A percentile compares a stretch with the other conserved stretches of the same genome.
These are phyloP conservation scores for Vishniacozyma victoriae DNA, from an alignment of 768 basidiomycete genomes.

Conservation along the genomic window DNA sequence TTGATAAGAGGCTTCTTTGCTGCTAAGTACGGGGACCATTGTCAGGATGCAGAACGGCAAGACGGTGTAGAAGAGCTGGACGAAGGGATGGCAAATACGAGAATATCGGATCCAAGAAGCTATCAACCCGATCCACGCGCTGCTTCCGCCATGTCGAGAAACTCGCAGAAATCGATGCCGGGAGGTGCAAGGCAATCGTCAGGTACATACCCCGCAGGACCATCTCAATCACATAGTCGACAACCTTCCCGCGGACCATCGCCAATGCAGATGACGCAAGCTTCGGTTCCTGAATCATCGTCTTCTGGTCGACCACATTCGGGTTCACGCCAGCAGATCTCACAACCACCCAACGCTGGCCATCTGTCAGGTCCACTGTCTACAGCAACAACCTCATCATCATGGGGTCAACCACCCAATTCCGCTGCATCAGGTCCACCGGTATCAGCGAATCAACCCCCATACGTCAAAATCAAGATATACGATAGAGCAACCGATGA, in stretches of 20 bases:
- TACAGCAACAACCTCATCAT: constrained; percentile 6
- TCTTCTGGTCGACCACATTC: not conserved
- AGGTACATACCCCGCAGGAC: not conserved
- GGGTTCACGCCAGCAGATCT: too few relatives aligned
- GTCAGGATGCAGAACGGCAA: constrained; percentile 56
- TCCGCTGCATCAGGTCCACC: constrained; percentile 2
- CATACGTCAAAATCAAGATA: constrained; percentile 97
- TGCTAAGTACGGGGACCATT: constrained; percentile 77
- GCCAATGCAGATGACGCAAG: not conserved
- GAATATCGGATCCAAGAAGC: not conserved
- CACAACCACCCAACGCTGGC: too few relatives aligned
- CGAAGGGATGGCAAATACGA: constrained; percentile 22
- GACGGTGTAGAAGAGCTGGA: constrained; percentile 47
- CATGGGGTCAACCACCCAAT: constrained; percentile 1
- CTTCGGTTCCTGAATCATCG: not conserved
- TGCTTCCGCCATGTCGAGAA: constrained; percentile 17
- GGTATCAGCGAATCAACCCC: constrained; percentile 43
- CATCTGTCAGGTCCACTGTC: not conserved
- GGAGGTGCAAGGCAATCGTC: not conserved
- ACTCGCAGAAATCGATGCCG: constrained; percentile 8
- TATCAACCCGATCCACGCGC: constrained; percentile 7
- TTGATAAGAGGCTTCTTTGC: constrained; percentile 78
- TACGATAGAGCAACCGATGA: constrained; percentile 91
- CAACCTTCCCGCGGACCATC: not conserved
- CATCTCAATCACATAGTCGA: not conserved